phyloP scores from a whole-genome alignment of 495 filamentous ascomycete genomes.

The Penicillium manginii region DNA sequence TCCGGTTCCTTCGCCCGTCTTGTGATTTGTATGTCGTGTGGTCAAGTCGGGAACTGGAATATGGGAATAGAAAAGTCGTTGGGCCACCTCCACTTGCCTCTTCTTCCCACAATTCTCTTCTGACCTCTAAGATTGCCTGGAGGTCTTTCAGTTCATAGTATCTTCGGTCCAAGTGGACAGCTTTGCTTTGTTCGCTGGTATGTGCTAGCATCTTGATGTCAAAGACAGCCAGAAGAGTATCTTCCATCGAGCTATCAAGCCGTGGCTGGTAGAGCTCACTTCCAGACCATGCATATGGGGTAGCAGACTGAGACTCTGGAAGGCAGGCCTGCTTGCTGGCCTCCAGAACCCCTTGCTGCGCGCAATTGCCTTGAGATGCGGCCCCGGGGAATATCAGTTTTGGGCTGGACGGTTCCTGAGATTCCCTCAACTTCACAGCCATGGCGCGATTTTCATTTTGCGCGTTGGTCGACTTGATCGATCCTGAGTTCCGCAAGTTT shows the following conservation, averaged over 20 bases:
- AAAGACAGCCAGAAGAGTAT: conserved; percentile 22
- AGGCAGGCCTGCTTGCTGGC: not conserved
- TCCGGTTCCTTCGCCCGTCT: not conserved
- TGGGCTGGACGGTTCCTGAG: not conserved
- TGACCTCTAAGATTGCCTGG: conserved; percentile 22
- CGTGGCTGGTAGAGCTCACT: conserved; percentile 1
- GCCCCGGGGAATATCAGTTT: not conserved
- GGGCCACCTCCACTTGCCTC: not conserved
- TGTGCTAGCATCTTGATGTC: conserved; percentile 16
- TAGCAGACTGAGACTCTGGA: conserved; percentile 3
- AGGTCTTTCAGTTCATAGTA: conserved; percentile 35
- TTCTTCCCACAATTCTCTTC: conserved; percentile 21
- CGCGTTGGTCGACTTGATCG: conserved; percentile 1
- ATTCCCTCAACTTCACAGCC: not conserved
- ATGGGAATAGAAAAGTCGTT: not conserved
- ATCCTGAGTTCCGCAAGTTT: not conserved
- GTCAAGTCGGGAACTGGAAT: not conserved
- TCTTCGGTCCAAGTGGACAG: not conserved
- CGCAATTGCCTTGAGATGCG: not conserved
- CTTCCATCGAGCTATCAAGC: conserved; percentile 12
- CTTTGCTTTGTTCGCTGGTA: not conserved
- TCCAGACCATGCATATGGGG: conserved; percentile 24
- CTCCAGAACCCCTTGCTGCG: not conserved
- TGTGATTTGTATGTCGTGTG: not conserved
- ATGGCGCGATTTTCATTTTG: not conserved